Conservation (phyloP, 1,139 yeast species). For the Meyerozyma athensensis region DNA sequence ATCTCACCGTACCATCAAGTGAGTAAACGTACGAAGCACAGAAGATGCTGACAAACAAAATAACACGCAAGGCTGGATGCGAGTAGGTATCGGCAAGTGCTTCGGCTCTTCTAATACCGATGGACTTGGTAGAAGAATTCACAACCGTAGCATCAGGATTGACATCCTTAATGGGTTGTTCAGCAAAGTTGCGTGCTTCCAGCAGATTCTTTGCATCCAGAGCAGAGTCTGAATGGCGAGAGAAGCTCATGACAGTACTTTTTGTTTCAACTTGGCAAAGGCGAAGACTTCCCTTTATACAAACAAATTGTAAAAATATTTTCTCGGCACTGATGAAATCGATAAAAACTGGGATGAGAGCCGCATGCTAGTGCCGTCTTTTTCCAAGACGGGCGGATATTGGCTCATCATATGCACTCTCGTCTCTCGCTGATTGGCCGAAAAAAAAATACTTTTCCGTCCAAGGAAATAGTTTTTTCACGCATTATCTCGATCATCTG, state of each 20-base stretch:
- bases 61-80: constrained; percentile 19
- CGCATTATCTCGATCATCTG: no score
- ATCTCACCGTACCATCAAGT: constrained; percentile 54
- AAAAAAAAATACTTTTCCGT: no score
- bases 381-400: no score
- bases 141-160: constrained; percentile 1
- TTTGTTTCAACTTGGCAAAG: no score
- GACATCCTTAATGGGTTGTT: neutral
- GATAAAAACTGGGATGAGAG: no score
- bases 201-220: neutral
- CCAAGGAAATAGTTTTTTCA: no score
- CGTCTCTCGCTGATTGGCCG: no score
- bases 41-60: constrained; percentile 49
- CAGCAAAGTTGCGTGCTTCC: no score
- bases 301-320: neutral
- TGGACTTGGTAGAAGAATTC: constrained; percentile 16
- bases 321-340: neutral
- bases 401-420: no score
- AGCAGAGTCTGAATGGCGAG: neutral
- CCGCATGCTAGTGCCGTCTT: no score
- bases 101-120: constrained; percentile 40
- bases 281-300: neutral
- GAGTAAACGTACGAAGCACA: constrained; percentile 63
- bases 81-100: constrained; percentile 32
- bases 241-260: neutral